Base-by-base conservation (phyloP, 371 early-diverging fungal species). In the Apophysomyces ossiformis region DNA sequence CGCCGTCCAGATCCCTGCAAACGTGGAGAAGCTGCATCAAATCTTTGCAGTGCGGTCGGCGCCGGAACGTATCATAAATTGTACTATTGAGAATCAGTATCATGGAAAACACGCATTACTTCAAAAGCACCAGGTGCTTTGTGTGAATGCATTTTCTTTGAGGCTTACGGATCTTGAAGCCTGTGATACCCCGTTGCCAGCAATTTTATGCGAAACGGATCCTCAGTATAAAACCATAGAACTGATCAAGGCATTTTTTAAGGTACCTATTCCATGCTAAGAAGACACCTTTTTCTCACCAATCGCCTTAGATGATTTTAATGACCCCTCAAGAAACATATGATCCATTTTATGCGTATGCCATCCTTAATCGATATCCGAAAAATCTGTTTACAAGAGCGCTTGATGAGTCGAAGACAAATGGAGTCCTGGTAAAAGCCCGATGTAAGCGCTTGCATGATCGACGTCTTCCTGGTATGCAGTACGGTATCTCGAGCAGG, bases 261-360 rank as follows among this genome's bases (percentile, higher is more conserved):
- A 78, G 71, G 81, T 80, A 68, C 46, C 69, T 37, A 41, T 38
- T 50, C 8, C 41, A 13, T 41, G 18, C 39, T 0, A 26, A 13
- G 11, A 16, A 9, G 37, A 18, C 44, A 16, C 45, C 6, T 35
- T 47, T 46, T 44, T 32, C 36, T 37, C 36, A 57, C 16, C 26
- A 26, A 12, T 46, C 21, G 44, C 15, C 37, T 15, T 67, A 87
- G 83, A 86, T 87, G 84, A 72, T 77, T 54, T 72, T 87, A 35
- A 61, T 86, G 68, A 86, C 89, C 0, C 88, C 89, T 6, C 64
- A 70, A 18, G 81, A 83, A 57, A 54, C 50, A 38, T 87, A 79
- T 57, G 81, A 83, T 57, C 69, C 86, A 7, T 70, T 79, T 13
- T 77, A 77, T 58, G 77, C 78, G 0, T 83, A 74, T 60, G 61